These are phyloP conservation scores for Xylaria sp. DNA, from an alignment of 495 filamentous ascomycete species.

Conservation along the genomic window DNA sequence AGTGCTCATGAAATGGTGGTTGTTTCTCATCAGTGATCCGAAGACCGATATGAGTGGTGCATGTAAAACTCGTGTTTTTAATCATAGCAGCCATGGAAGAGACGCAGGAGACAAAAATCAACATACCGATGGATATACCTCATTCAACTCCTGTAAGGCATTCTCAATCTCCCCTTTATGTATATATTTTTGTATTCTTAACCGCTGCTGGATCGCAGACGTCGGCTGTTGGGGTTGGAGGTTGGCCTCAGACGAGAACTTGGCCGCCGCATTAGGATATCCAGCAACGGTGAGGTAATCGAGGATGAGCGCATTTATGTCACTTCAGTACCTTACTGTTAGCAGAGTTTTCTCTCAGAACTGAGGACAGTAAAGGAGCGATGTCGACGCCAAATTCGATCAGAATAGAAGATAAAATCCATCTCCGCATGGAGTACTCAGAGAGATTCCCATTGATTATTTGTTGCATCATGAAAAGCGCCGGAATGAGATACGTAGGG, in stretches of 20 bases:
- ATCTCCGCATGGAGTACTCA: conserved; percentile 91
- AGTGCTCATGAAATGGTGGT: conserved; percentile 91
- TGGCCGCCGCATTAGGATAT: conserved; percentile 90
- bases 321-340: conserved; percentile 58
- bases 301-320: conserved; percentile 94
- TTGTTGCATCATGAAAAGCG: conserved; percentile 76
- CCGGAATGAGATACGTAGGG: conserved; percentile 13
- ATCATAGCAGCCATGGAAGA: conserved; percentile 73
- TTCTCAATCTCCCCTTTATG: conserved; percentile 81
- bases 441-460: conserved; percentile 99
- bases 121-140: conserved; percentile 88
- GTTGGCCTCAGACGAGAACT: conserved; percentile 93
- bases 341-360: conserved; percentile 44
- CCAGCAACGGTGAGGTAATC: conserved; percentile 97
- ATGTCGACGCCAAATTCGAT: conserved; percentile 38
- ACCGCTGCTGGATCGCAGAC: conserved; percentile 75
- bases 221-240: conserved; percentile 73
- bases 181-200: conserved; percentile 81
- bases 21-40: conserved; percentile 90
- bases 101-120: conserved; percentile 23
- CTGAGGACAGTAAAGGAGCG: not conserved
- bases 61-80: conserved; percentile 90
- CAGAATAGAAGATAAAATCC: conserved; percentile 64
- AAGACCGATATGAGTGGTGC: conserved; percentile 97
- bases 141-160: conserved; percentile 87